phyloP scores from a whole-genome alignment of 2,329 filamentous ascomycete species.

The Xylariaceae sp. region DNA sequence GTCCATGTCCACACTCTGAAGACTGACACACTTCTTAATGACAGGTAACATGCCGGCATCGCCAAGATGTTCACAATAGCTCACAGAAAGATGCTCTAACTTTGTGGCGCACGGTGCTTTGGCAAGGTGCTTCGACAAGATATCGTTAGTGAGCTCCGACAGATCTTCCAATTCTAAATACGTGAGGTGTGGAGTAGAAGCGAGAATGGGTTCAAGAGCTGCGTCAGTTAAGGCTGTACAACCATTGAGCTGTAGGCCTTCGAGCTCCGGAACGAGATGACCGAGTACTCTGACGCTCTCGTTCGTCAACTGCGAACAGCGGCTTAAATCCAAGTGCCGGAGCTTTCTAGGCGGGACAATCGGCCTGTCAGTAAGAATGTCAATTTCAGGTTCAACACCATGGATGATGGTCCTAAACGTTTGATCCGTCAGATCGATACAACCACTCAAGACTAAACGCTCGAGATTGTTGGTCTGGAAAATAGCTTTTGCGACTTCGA shows the following conservation, averaged over 20 bases:
- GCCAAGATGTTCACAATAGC: slow-evolving; percentile 85
- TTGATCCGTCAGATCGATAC: slow-evolving; percentile 77
- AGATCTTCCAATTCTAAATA: slow-evolving; percentile 92
- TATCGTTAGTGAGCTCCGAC: slow-evolving; percentile 73
- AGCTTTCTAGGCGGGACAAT: slow-evolving; percentile 79
- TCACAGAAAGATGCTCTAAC: slow-evolving; percentile 83
- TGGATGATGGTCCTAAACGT: slow-evolving; percentile 76
- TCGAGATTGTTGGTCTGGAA: slow-evolving; percentile 84
- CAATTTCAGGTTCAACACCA: slow-evolving; percentile 76
- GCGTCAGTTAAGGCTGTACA: slow-evolving; percentile 76
- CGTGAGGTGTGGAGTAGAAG: slow-evolving; percentile 76
- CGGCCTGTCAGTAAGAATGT: slow-evolving; percentile 77
- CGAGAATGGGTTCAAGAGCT: slow-evolving; percentile 73
- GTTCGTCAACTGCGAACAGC: slow-evolving; percentile 77
- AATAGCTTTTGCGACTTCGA: slow-evolving; percentile 73
- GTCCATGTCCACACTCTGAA: slow-evolving; percentile 83
- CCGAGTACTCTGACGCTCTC: slow-evolving; percentile 73
- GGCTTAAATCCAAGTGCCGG: slow-evolving; percentile 83
- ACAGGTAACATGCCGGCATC: slow-evolving; percentile 85
- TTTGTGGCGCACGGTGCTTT: slow-evolving; percentile 73
- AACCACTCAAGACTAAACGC: slow-evolving; percentile 80
- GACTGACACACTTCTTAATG: slow-evolving; percentile 72
- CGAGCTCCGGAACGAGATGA: slow-evolving; percentile 75
- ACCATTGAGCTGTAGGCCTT: slow-evolving; percentile 83
- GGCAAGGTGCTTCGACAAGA: slow-evolving; percentile 75